These are phyloP conservation scores for Blastobotrys petasosporus DNA, from an alignment of 1,139 yeast genomes.

Conservation along the genomic window DNA sequence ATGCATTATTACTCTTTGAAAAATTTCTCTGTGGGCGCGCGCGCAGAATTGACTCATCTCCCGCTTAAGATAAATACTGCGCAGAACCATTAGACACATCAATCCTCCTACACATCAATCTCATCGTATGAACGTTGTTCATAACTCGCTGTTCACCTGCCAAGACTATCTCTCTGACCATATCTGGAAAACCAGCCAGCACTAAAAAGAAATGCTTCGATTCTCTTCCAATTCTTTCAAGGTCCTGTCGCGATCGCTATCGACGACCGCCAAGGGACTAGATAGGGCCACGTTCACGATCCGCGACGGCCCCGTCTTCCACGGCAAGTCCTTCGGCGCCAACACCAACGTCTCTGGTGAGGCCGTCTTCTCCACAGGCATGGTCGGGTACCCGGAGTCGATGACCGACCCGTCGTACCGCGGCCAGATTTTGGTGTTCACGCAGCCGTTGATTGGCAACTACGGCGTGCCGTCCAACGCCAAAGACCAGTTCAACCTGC, in stretches of 20 bases:
- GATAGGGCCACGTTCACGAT: slow-evolving; percentile 72
- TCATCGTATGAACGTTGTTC: slow-evolving; percentile 22
- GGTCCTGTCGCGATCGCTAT: neutral
- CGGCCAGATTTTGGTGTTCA: slow-evolving; percentile 93
- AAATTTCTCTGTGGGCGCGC: neutral
- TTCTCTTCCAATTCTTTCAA: slow-evolving; percentile 14
- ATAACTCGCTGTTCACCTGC: slow-evolving; percentile 24
- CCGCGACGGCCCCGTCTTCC: slow-evolving; percentile 89
- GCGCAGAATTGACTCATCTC: neutral
- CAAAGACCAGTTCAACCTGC: slow-evolving; percentile 75
- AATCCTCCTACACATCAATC: neutral
- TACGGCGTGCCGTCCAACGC: slow-evolving; percentile 89
- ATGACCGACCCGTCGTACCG: slow-evolving; percentile 98
- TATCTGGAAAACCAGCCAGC: slow-evolving; percentile 45
- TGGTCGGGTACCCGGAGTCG: slow-evolving; percentile 97
- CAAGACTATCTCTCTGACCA: slow-evolving; percentile 37
- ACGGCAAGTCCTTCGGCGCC: slow-evolving; percentile 93
- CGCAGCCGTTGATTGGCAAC: slow-evolving; percentile 95
- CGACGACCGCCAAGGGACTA: slow-evolving; percentile 3
- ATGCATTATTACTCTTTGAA: neutral
- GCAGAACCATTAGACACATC: too few species aligned
- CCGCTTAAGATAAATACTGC: too few species aligned
- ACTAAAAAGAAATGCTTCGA: slow-evolving; percentile 22
- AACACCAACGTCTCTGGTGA: slow-evolving; percentile 88
- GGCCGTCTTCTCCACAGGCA: slow-evolving; percentile 94